Evolutionary conservation across 2,329 filamentous ascomycete species (phyloP), one percentile per base, ranked within the genome.

Genomic region (Sordariomycetes sp.): DNA sequence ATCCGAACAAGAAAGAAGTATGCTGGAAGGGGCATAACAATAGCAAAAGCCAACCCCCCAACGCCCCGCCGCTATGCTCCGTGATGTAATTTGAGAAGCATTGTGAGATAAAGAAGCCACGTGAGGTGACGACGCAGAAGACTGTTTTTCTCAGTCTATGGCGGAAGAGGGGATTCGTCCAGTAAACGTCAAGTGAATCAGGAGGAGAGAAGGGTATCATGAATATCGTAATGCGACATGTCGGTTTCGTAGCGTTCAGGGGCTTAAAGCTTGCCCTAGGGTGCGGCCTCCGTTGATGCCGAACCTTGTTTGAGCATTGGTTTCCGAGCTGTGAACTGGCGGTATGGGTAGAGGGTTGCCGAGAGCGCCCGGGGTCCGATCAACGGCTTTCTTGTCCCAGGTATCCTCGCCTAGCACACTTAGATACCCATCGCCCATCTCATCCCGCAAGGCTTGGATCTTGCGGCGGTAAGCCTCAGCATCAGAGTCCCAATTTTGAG

Each of bases 371-470:
- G n/a, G n/a, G n/a, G n/a, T n/a, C n/a, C n/a, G n/a, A n/a, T n/a
- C n/a, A 17, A 43, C 25, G 12, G 46, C 27, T 25, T 45, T 57
- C 6, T 61, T 46, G 41, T 76, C 68, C 74, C 75, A 79, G 27
- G 62, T 68, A 54, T 92, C 84, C 48, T 94, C 88, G 39, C 83
- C 82, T 33, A 96, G 66, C 11, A 84, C 86, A 42, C 79, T 88
- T 25, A 98, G 71, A 72, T 94, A 98, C 24, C 79, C 83, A 46
- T 79, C 86, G 21, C 88, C 88, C 43, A 94, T 80, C 49, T 90
- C 86, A 49, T 82, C 82, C 40, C 87, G 81, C 35, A 95, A 63
- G 4, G 83, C 79, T 56, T 94, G 87, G 35, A 96, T 82, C 57
- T 92, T 92, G 54, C 84, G 84, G 37, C 83, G 78, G 57, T 94